phyloP scores from a whole-genome alignment of 2,329 filamentous ascomycete genomes.

The Orbilia blumenaviensis region DNA sequence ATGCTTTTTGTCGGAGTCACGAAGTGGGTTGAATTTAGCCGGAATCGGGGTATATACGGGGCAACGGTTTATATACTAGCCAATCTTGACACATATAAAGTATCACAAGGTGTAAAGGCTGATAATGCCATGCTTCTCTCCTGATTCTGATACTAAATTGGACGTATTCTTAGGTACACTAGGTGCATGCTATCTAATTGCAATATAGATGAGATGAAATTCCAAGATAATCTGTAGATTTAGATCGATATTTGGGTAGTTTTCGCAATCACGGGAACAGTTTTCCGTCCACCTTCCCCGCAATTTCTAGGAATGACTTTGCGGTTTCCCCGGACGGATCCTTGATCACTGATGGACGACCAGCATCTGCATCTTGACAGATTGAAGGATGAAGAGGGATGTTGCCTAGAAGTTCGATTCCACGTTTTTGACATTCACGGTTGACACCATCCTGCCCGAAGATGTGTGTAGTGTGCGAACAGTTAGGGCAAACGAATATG shows the following conservation, averaged over 20 bases:
- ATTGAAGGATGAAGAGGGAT: slow-evolving; percentile 87
- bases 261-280: slow-evolving; percentile 39
- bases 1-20: slow-evolving; percentile 43
- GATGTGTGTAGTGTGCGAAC: slow-evolving; percentile 76
- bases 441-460: slow-evolving; percentile 75
- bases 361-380: slow-evolving; percentile 84
- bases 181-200: slow-evolving; percentile 13
- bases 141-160: slow-evolving; percentile 16
- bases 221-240: background rate
- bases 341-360: slow-evolving; percentile 87
- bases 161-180: slow-evolving; percentile 4
- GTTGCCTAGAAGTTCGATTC: slow-evolving; percentile 83
- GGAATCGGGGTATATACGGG: slow-evolving; percentile 28
- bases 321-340: slow-evolving; percentile 80
- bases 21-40: slow-evolving; percentile 52
- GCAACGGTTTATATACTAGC: background rate
- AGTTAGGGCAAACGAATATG: slow-evolving; percentile 81
- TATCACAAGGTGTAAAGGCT: slow-evolving; percentile 12
- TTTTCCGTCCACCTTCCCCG: slow-evolving; percentile 64
- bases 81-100: slow-evolving; percentile 25
- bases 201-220: background rate
- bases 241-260: background rate
- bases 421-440: slow-evolving; percentile 74
- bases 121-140: slow-evolving; percentile 16
- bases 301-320: slow-evolving; percentile 76